Conservation (phyloP, 106 monocot genomes). For the Chionographis japonica region DNA sequence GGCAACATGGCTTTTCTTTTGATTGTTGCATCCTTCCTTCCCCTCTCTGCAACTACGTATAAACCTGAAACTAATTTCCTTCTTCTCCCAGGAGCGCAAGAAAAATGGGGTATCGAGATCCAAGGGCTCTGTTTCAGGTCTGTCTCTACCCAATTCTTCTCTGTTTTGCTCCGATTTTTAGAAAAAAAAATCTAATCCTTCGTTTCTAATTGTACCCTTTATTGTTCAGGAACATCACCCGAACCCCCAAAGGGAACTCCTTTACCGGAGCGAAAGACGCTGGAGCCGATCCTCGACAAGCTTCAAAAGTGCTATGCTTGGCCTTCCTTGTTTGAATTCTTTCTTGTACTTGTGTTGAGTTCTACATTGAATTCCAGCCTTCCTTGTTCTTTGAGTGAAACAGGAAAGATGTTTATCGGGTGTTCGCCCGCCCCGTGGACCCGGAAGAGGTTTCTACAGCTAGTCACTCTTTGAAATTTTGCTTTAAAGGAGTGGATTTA, state of each 20-base stretch:
- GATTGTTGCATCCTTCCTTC: too few relatives aligned
- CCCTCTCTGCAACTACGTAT: too few relatives aligned
- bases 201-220: background rate
- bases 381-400: slow-evolving; percentile 11
- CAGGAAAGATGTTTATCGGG: slow-evolving; percentile 92
- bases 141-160: background rate
- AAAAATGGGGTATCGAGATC: background rate
- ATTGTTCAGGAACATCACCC: background rate
- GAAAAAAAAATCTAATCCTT: background rate
- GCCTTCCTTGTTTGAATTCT: background rate
- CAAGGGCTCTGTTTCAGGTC: slow-evolving; percentile 6
- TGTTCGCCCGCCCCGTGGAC: slow-evolving; percentile 81
- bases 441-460: slow-evolving; percentile 56
- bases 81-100: slow-evolving; percentile 14
- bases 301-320: slow-evolving; percentile 68
- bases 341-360: slow-evolving; percentile 3
- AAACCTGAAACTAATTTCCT: too few relatives aligned
- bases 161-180: too few relatives aligned
- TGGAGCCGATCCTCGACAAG: slow-evolving; percentile 66
- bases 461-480: too few relatives aligned
- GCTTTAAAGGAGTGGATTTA: background rate
- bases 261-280: slow-evolving; percentile 45
- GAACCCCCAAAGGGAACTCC: slow-evolving; percentile 26
- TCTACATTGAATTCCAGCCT: background rate
- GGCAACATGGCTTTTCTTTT: too few relatives aligned